Evolutionary conservation across 2,329 filamentous ascomycete species (phyloP), one percentile per base, ranked within the genome.

Genomic region (Pezicula carpinea): DNA sequence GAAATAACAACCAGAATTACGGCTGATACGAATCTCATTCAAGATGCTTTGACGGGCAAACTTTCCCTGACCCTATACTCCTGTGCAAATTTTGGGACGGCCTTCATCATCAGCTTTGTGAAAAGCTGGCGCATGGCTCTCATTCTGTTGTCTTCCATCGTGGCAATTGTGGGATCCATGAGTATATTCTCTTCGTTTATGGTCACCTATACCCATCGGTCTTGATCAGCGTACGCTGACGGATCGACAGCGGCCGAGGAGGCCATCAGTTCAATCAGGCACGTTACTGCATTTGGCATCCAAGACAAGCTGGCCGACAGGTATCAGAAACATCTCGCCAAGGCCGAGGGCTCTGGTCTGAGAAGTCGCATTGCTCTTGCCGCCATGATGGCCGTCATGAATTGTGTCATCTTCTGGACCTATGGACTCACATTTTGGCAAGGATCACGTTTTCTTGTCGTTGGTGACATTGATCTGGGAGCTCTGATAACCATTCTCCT

Each of bases 1-100:
- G 93, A 96, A 68, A 88, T 97, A 50, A 96, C 91, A 0, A 96
- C 91, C 1, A 84, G 91, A 53, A 96, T 96, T 58, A 97, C 92
- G 0, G 85, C 91, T 10, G 92, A 97, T 65, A 95, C 89, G 38
- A 96, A 96, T 60, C 73, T 95, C 44, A 85, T 97, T 46, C 92
- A 96, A 66, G 91, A 95, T 56, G 92, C 90, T 47, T 89, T 99
- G 39, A 95, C 89, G 0, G 89, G 95, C 66, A 96, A 96, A 71
- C 79, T 95, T 38, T 82, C 82, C 13, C 70, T 96, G 53, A 90
- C 88, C 0, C 64, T 95, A 46, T 81, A 82, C 10, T 87, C 88
- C 10, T 41, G 90, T 4, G 82, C 90, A 1, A 91, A 89, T 6
- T 97, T 97, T 61, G 69, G 95, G 46, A 83, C 91, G 0, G 89